Evolutionary conservation across 768 basidiomycete genomes (phyloP), one percentile per base, ranked within the genome.

Genomic region (Boletus vermiculosoides): DNA sequence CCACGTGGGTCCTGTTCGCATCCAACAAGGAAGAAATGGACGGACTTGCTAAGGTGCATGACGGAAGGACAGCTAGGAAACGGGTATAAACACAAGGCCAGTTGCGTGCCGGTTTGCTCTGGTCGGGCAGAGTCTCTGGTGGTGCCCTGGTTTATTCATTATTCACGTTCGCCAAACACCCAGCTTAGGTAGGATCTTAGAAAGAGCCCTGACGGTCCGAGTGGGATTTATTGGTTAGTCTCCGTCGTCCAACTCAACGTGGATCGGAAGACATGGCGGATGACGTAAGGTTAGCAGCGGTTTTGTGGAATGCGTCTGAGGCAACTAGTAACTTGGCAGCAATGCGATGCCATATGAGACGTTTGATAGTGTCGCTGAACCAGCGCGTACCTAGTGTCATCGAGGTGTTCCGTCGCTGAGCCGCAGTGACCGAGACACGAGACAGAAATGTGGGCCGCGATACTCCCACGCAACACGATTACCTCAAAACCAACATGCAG

Each of bases 401-500:
- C 12, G 33, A 34, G 33, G 12, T 34, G 2, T 34, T 13, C 33
- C 33, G 12, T 34, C 33, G 33, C 33, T 34, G 33, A 34, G 33
- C 33, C 33, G 33, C 33, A 13, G n/a, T n/a, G n/a, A n/a, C 12
- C 9, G 2, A 31, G 31, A 2, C 31, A 31, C 31, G 31, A 30
- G 30, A 30, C 30, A 9, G 8, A 30, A 30, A 3, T 4, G 31
- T 31, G n/a, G n/a, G n/a, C 31, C 33, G 34, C 34, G 34, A 34
- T 18, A n/a, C 31, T 45, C 42, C 50, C 62, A 64, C 62, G 58
- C 45, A 51, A 61, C 20, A 45, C 20, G 10, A 55, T 48, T 30
- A 39, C 51, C 51, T 40, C 47, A 23, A 22, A 13, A n/a, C 45
- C 42, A 56, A 45, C 56, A 65, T 64, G 64, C 46, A 66, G 20